Conservation (phyloP, 1,284 basidiomycete genomes). For the Microbotryum scabiosae region DNA sequence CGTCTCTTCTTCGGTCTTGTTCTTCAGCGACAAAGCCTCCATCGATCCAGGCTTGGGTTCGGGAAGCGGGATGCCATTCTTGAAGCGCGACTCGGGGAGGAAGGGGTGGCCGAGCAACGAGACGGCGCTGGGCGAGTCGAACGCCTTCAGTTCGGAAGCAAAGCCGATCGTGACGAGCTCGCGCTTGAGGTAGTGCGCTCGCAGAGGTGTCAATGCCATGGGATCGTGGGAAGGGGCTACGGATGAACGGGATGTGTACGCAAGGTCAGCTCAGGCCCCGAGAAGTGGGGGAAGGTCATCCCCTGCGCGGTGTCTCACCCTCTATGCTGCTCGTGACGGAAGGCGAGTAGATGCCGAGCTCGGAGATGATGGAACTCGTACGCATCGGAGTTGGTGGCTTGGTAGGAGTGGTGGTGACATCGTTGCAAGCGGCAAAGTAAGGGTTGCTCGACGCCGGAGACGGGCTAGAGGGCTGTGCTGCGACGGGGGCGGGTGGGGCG, state of each 20-base stretch:
- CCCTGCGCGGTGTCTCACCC: not conserved
- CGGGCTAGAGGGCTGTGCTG: no score
- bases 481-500: no score
- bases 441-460: no score
- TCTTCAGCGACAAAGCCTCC: constrained; percentile 6
- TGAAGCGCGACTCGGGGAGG: constrained; percentile 44
- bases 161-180: constrained; percentile 82
- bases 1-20: constrained; percentile 18
- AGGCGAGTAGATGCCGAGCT: constrained; percentile 22
- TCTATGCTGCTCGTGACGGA: constrained; percentile 10
- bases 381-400: constrained; percentile 3
- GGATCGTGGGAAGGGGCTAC: constrained; percentile 3
- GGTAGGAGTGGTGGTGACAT: not conserved
- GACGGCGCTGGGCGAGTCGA: constrained; percentile 62
- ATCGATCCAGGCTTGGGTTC: constrained; percentile 8
- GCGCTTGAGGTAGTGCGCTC: constrained; percentile 93
- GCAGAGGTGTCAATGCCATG: constrained; percentile 57
- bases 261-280: not conserved
- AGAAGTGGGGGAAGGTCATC: not conserved
- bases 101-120: constrained; percentile 83
- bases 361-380: constrained; percentile 11
- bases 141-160: constrained; percentile 59
- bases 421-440: no score
- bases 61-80: constrained; percentile 22
- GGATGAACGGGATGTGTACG: not conserved